Evolutionary conservation across 371 early-diverging fungal species (phyloP).

Genomic region (Chytridium lagenaria): DNA sequence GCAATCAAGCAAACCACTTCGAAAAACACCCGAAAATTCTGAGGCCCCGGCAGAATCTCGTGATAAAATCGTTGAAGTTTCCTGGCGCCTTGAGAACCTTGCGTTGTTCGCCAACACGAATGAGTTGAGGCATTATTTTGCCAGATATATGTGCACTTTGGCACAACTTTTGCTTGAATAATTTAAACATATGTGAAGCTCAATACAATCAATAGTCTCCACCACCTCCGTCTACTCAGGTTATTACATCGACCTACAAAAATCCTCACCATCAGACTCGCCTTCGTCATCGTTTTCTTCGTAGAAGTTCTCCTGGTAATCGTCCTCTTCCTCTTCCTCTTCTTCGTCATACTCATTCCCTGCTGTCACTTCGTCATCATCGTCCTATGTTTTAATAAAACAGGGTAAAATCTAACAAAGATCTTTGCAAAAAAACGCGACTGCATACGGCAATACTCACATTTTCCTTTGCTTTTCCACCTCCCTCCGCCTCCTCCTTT

Average conservation of each 20-base stretch:
- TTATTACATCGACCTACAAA: neutral
- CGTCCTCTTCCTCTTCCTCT: slow-evolving; percentile 32
- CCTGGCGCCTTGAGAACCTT: neutral
- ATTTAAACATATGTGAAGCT: no score
- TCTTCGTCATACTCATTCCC: slow-evolving; percentile 35
- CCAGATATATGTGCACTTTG: no score
- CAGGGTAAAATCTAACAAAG: no score
- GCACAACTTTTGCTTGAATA: no score
- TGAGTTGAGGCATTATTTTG: neutral
- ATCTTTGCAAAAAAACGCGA: no score
- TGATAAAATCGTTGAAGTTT: neutral
- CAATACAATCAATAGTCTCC: neutral
- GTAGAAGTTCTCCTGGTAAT: slow-evolving; percentile 25
- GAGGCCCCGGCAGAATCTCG: neutral
- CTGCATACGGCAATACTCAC: no score
- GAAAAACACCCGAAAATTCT: no score
- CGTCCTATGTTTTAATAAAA: slow-evolving; percentile 24
- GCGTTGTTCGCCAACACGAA: neutral
- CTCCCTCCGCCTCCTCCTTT: slow-evolving; percentile 25
- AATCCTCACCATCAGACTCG: slow-evolving; percentile 25
- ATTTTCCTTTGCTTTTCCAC: slow-evolving; percentile 17
- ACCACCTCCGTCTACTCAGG: neutral
- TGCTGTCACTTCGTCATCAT: slow-evolving; percentile 15
- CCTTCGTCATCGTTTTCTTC: slow-evolving; percentile 37
- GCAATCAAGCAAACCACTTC: no score